Evolutionary conservation across 352 stramenopile species (phyloP).

Genomic region (Pythium aquatile): DNA sequence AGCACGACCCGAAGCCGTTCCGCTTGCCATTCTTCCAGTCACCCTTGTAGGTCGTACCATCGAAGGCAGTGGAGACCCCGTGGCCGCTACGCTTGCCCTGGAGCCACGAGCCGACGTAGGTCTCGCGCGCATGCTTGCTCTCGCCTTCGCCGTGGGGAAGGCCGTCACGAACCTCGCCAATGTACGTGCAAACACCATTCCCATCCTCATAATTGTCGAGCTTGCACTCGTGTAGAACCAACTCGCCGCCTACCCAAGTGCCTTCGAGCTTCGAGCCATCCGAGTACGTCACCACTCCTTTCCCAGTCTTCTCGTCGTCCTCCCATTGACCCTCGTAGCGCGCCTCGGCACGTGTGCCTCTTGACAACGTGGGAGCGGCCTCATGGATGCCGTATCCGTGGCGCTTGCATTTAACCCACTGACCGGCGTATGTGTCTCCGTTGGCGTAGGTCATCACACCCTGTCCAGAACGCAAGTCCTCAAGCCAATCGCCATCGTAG

Average conservation of each 20-base stretch:
- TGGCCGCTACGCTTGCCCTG: slow-evolving; percentile 50
- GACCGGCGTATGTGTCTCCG: slow-evolving; percentile 48
- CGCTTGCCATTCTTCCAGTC: slow-evolving; percentile 83
- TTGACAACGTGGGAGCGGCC: neutral
- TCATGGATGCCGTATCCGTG: slow-evolving; percentile 58
- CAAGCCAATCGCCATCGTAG: slow-evolving; percentile 69
- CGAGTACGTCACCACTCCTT: slow-evolving; percentile 59
- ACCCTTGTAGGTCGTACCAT: slow-evolving; percentile 83
- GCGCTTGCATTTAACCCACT: slow-evolving; percentile 46
- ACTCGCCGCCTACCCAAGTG: slow-evolving; percentile 33
- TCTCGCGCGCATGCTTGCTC: slow-evolving; percentile 43
- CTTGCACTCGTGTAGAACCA: slow-evolving; percentile 20
- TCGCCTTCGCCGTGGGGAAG: slow-evolving; percentile 59
- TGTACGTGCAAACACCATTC: slow-evolving; percentile 49
- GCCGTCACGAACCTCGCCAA: slow-evolving; percentile 36
- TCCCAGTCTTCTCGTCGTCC: slow-evolving; percentile 49
- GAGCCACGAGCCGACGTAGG: slow-evolving; percentile 52
- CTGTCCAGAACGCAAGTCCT: slow-evolving; percentile 47
- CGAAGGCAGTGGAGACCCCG: slow-evolving; percentile 45
- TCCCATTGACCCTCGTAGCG: slow-evolving; percentile 80
- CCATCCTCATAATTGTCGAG: slow-evolving; percentile 57
- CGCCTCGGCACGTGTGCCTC: slow-evolving; percentile 24
- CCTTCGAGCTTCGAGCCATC: slow-evolving; percentile 47
- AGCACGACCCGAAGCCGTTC: slow-evolving; percentile 78
- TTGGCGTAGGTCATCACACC: slow-evolving; percentile 53